Percentiles rank a stretch among this genome's conserved stretches.
These are phyloP conservation scores for Paraglomus brasilianum DNA, from an alignment of 192 early-diverging fungal species.

Conservation along the genomic window DNA sequence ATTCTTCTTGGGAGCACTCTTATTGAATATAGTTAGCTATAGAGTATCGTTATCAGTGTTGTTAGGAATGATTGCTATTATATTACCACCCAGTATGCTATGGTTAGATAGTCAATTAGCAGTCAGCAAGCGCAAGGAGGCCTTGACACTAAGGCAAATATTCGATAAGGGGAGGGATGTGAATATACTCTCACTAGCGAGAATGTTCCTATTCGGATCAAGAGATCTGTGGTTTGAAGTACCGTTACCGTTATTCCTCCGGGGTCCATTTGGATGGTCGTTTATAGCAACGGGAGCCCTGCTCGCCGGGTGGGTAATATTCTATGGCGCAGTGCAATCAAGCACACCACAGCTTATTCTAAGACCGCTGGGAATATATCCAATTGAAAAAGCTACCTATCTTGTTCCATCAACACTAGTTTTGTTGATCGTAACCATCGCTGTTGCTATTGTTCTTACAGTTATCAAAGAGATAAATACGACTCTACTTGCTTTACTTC, in stretches of 20 bases:
- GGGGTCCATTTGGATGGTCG: conserved; percentile 40
- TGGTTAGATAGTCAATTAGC: conserved; percentile 31
- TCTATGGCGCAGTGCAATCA: conserved; percentile 47
- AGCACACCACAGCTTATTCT: conserved; percentile 39
- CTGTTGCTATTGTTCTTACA: neutral
- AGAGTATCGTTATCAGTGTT: conserved; percentile 41
- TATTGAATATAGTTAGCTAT: conserved; percentile 36
- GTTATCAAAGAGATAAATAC: neutral
- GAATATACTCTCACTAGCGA: conserved; percentile 42
- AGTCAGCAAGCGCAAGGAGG: conserved; percentile 19
- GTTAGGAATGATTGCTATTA: conserved; percentile 30
- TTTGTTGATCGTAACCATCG: neutral
- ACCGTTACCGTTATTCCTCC: conserved; percentile 38
- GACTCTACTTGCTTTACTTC: neutral
- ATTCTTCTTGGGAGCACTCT: conserved; percentile 43
- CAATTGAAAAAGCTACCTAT: neutral
- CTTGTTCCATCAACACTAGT: conserved; percentile 20
- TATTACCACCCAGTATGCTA: conserved; percentile 18
- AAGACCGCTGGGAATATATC: conserved; percentile 27
- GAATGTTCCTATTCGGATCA: conserved; percentile 48
- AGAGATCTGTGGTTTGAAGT: conserved; percentile 51
- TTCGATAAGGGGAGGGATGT: conserved; percentile 27
- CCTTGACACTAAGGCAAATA: conserved; percentile 21
- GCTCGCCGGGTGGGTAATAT: conserved; percentile 47
- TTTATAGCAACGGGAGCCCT: conserved; percentile 39